Base-by-base conservation (phyloP, 192 early-diverging fungal genomes). In the Paraglomus occultum region DNA sequence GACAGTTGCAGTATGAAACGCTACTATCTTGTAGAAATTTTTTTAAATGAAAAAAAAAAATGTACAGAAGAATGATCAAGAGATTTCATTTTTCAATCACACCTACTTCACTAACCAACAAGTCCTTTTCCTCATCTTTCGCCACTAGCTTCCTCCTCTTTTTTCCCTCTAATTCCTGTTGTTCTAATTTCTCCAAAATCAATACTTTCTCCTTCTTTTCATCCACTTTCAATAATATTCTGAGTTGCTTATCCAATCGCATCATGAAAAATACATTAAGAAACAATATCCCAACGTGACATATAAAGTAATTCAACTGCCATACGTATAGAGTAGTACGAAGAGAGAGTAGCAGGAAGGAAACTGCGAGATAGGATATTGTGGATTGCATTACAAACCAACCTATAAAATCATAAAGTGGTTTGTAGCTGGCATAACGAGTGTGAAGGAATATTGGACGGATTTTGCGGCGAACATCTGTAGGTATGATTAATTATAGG, bases 341-440 rank as follows among this genome's bases (percentile, higher is more conserved):
- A 39, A 90, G 74, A 0, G 80, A 69, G 22, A 92, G 79, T 38
- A 92, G 60, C 73, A 91, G 78, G 69, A 94, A 95, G 8, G 91
- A 85, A 46, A 85, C 80, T 23, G 82, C 84, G 7, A 84, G 44
- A 73, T 88, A 90, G 77, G 92, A 89, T 47, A 95, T 80, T 5
- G 81, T 75, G 42, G 80, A 70, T 68, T 88, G 85, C 31, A 91
- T 87, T 51, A 83, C 11, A 9, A 82, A 47, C 85, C 85, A 92
- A n/a, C 91, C 91, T 49, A 83, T 67, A 3, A 89, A 39, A 67
- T 94, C 88, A 73, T 97, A 97, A 22, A 79, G 58, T 8, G 22
- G 71, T 73, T 87, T 90, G 58, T 45, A 73, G 0, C 68, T 67
- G 6, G 69, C 64, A 5, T 73, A 74, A 38, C 52, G 64, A 2